phyloP scores from a whole-genome alignment of 805 yeast genomes.

The fission yeast (Schizosaccharomyces pombe) region DNA sequence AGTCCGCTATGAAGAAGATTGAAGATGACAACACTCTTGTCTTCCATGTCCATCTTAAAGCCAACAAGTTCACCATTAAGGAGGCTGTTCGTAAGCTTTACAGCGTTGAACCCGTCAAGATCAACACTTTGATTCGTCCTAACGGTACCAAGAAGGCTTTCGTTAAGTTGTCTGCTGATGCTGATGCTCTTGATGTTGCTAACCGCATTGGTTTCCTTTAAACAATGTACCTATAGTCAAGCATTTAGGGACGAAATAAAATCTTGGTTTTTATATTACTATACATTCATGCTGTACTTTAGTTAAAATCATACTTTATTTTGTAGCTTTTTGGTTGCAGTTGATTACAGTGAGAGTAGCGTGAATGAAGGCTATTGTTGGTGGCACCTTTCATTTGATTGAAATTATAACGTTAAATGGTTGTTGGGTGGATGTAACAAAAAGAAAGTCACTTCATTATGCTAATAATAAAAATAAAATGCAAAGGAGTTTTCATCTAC shows the following conservation, averaged over 20 bases:
- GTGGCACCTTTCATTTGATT: too few species aligned
- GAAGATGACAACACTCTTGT: constrained; percentile 98
- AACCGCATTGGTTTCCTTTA: constrained; percentile 98
- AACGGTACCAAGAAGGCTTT: constrained; percentile 99
- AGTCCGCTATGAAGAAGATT: constrained; percentile 97
- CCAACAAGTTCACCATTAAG: constrained; percentile 98
- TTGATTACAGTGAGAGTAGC: too few species aligned
- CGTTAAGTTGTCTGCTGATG: constrained; percentile 95
- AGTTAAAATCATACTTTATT: too few species aligned
- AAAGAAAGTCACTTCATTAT: too few species aligned
- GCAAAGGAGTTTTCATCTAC: too few species aligned
- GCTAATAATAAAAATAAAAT: too few species aligned
- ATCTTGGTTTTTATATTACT: neutral
- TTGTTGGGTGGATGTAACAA: too few species aligned
- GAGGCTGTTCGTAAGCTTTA: constrained; percentile 93
- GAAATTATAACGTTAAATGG: too few species aligned
- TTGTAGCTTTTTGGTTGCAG: too few species aligned
- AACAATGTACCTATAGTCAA: constrained; percentile 13
- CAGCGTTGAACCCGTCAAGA: constrained; percentile 80
- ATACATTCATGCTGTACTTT: neutral
- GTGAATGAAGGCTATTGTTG: too few species aligned
- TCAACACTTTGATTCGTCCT: constrained; percentile 95
- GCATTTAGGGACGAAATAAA: neutral
- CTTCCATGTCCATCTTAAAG: constrained; percentile 88
- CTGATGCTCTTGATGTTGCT: constrained; percentile 98